phyloP scores from a whole-genome alignment of 495 filamentous ascomycete species.

The Peziza echinospora region DNA sequence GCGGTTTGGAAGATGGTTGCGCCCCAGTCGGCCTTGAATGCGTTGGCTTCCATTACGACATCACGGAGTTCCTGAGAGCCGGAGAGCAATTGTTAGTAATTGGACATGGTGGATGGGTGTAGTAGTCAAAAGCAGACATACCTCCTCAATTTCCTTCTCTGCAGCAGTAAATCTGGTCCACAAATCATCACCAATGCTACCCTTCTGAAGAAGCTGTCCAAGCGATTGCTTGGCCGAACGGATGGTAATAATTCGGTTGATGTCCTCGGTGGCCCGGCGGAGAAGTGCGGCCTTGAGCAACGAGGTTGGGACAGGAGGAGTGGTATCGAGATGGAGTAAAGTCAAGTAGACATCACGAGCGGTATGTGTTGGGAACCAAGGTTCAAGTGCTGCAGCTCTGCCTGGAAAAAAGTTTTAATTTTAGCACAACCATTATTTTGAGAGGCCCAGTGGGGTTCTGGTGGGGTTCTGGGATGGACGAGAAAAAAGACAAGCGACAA shows the following conservation, averaged over 20 bases:
- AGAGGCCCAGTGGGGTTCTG: neutral
- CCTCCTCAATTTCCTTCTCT: conserved; percentile 91
- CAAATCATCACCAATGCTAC: conserved; percentile 85
- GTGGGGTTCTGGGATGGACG: neutral
- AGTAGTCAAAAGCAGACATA: conserved; percentile 2
- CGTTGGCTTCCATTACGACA: conserved; percentile 90
- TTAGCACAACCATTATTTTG: neutral
- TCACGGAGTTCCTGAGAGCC: conserved; percentile 53
- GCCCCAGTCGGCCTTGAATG: conserved; percentile 67
- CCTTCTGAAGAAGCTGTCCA: conserved; percentile 58
- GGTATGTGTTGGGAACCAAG: conserved; percentile 80
- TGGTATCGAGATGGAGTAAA: conserved; percentile 63
- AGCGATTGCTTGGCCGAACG: conserved; percentile 68
- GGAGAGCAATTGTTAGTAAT: neutral
- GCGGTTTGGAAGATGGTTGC: conserved; percentile 89
- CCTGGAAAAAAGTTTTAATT: conserved; percentile 26
- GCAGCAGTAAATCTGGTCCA: conserved; percentile 81
- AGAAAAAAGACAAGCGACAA: too few relatives aligned
- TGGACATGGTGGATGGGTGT: neutral
- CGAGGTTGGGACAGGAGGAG: conserved; percentile 52
- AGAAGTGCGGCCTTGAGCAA: conserved; percentile 79
- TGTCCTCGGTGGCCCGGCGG: conserved; percentile 74
- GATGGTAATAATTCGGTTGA: conserved; percentile 68
- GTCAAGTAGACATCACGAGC: conserved; percentile 88
- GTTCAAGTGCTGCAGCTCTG: conserved; percentile 57